A percentile compares a stretch with the other conserved stretches of the same genome.
phyloP scores from a whole-genome alignment of 495 filamentous ascomycete genomes.

The Tuber melanosporum region DNA sequence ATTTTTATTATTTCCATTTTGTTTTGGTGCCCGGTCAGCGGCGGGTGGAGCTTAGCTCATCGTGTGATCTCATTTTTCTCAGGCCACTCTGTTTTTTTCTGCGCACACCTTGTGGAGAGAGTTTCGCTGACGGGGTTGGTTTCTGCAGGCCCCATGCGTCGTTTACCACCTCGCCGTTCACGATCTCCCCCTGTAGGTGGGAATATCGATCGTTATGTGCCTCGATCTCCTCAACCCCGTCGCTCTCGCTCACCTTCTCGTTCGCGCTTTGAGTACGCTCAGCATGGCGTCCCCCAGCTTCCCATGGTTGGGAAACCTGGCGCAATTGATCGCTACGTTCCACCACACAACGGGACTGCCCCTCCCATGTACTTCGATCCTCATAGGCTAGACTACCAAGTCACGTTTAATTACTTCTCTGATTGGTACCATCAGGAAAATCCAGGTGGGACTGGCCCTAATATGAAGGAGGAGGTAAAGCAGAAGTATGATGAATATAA shows the following conservation, averaged over 20 bases:
- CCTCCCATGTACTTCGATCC: constrained; percentile 53
- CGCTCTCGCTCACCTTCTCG: constrained; percentile 62
- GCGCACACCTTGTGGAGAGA: neutral
- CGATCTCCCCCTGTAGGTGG: constrained; percentile 33
- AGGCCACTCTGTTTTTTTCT: neutral
- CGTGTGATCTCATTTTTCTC: neutral
- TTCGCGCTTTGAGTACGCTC: constrained; percentile 30
- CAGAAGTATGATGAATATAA: constrained; percentile 90
- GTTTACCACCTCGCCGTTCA: constrained; percentile 28
- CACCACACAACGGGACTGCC: constrained; percentile 56
- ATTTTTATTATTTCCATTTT: constrained; percentile 8
- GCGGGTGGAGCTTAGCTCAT: neutral
- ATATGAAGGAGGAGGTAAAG: constrained; percentile 73
- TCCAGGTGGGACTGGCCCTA: constrained; percentile 26
- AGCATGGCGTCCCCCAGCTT: constrained; percentile 45
- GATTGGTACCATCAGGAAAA: constrained; percentile 64
- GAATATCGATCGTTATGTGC: constrained; percentile 42
- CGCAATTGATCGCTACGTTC: constrained; percentile 93
- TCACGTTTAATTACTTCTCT: constrained; percentile 91
- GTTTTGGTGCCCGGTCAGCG: neutral
- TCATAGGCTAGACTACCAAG: constrained; percentile 77
- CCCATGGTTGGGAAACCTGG: constrained; percentile 50
- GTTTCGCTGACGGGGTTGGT: constrained; percentile 16
- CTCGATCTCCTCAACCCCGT: constrained; percentile 37
- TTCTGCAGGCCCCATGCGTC: constrained; percentile 34